These are phyloP conservation scores for Plectosphaerella plurivora DNA, from an alignment of 2,329 filamentous ascomycete genomes.

Conservation along the genomic window DNA sequence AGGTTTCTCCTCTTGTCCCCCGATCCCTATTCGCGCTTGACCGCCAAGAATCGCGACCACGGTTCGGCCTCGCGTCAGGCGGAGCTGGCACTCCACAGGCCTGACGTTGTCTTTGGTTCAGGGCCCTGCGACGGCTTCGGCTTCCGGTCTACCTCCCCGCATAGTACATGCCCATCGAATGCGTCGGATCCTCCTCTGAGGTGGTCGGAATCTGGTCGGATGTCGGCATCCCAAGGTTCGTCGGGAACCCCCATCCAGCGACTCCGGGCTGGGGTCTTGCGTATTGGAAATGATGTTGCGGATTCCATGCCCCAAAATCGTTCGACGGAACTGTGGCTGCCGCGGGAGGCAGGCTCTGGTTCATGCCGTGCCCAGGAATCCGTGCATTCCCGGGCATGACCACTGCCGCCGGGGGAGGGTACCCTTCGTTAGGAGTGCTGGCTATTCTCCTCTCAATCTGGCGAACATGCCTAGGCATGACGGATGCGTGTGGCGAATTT, in stretches of 20 bases:
- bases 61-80: too few relatives aligned
- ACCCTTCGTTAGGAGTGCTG: background rate
- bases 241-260: conserved; percentile 26
- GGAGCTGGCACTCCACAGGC: background rate
- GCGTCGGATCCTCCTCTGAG: conserved; percentile 17
- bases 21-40: too few relatives aligned
- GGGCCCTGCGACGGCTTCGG: background rate
- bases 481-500: conserved; percentile 32
- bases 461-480: conserved; percentile 30
- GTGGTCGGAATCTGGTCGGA: conserved; percentile 17
- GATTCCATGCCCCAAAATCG: conserved; percentile 35
- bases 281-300: conserved; percentile 37
- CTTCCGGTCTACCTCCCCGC: conserved; percentile 15
- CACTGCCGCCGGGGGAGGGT: background rate
- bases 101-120: background rate
- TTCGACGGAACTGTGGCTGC: conserved; percentile 22
- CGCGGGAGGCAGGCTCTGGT: background rate
- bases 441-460: background rate
- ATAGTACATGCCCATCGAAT: conserved; percentile 26
- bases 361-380: background rate
- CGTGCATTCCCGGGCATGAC: background rate
- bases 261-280: conserved; percentile 25
- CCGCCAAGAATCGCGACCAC: too few relatives aligned
- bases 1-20: too few relatives aligned
- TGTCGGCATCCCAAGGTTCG: background rate